Evolutionary conservation across 371 early-diverging fungal genomes (phyloP), one percentile per base, ranked within the genome.

Genomic region (Circinella minor): DNA sequence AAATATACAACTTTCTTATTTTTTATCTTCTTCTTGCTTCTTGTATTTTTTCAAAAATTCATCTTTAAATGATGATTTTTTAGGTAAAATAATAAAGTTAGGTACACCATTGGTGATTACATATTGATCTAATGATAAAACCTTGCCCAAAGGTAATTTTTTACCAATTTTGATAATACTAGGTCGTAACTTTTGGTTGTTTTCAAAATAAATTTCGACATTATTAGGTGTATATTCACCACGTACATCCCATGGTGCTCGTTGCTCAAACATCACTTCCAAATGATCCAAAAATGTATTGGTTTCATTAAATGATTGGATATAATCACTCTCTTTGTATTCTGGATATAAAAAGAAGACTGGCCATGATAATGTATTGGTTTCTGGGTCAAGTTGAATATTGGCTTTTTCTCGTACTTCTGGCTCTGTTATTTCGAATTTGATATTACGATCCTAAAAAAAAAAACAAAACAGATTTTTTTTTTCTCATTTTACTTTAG

Each of bases 301-400:
- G 15, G 85, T 79, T 77, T 98, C 98, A 77, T 95, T 85, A 73
- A 95, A 96, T 34, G 86, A 81, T 68, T 91, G 88, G 63, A 99
- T 94, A 69, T 95, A 89, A 76, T 99, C 99, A 5, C 94, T 93
- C 74, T 98, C 92, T 70, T 91, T 91, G 76, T 90, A 86, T 77
- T 98, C 97, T 4, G 99, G 99, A 79, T 99, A 99, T 78, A 98
- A 77, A 70, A 99, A 95, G 66, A 95, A 87, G 2, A 94, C 95
- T 0, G 99, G 98, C 87, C 94, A 92, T 14, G 89, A 82, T 38
- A 99, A 76, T 27, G 87, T 86, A 36, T 89, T 86, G 1, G 87
- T 78, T 36, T 82, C 84, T 11, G 80, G 72, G 70, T 95, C 93
- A 47, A 92, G 77, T 43, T 81, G 82, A 43, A 96, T 93, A 67